phyloP scores from a whole-genome alignment of 1,139 yeast species.

The Blastobotrys arbuscula region DNA sequence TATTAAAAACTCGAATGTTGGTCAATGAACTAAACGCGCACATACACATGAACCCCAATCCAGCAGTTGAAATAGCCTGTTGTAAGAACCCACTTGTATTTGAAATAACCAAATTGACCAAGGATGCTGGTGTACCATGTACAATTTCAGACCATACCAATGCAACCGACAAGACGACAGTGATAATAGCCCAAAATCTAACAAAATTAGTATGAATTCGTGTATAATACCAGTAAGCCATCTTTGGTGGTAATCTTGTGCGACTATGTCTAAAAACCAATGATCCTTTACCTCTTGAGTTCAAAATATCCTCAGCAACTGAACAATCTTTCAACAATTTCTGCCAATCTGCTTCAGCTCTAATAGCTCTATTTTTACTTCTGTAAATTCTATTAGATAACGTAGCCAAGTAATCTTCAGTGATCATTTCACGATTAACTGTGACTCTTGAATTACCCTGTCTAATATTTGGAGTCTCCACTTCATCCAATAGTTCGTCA shows the following conservation, averaged over 20 bases:
- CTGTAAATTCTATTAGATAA: slow-evolving; percentile 25
- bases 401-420: slow-evolving; percentile 27
- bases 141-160: slow-evolving; percentile 69
- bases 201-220: slow-evolving; percentile 45
- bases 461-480: slow-evolving; percentile 22
- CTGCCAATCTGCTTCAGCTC: slow-evolving; percentile 39
- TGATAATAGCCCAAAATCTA: slow-evolving; percentile 36
- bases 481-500: slow-evolving; percentile 30
- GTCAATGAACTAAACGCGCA: slow-evolving; percentile 63
- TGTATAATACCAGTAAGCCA: slow-evolving; percentile 39
- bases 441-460: slow-evolving; percentile 20
- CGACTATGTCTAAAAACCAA: slow-evolving; percentile 30
- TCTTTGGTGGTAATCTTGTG: slow-evolving; percentile 35
- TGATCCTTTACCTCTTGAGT: slow-evolving; percentile 18
- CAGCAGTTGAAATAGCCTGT: slow-evolving; percentile 38
- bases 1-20: slow-evolving; percentile 62
- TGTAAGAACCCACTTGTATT: slow-evolving; percentile 32
- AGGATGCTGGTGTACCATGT: slow-evolving; percentile 61
- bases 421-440: slow-evolving; percentile 27
- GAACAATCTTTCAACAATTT: slow-evolving; percentile 37
- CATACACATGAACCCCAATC: slow-evolving; percentile 62
- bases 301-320: slow-evolving; percentile 33
- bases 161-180: slow-evolving; percentile 47
- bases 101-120: slow-evolving; percentile 49
- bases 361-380: slow-evolving; percentile 28